Conservation (phyloP, 2,329 filamentous ascomycete species). For the Emergomyces orientalis region DNA sequence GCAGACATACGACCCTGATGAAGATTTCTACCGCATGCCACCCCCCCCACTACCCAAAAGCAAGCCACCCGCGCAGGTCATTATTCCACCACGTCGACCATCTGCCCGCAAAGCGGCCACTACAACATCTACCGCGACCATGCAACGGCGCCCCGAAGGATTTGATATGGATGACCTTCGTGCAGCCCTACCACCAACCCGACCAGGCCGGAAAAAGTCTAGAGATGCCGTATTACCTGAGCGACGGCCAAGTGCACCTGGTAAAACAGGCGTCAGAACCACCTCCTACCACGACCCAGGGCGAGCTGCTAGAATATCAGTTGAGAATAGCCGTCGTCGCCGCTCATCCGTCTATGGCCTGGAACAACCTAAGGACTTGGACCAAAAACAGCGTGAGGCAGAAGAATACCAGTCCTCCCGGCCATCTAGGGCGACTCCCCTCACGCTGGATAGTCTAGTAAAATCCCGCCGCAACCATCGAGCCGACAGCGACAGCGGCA, state of each 20-base stretch:
- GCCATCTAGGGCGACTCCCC: conserved; percentile 19
- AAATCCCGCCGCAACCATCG: conserved; percentile 25
- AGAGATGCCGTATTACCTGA: conserved; percentile 26
- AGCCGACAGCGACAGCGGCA: conserved; percentile 32
- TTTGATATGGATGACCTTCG: conserved; percentile 30
- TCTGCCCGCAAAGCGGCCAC: conserved; percentile 25
- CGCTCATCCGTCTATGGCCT: conserved; percentile 27
- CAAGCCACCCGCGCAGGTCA: conserved; percentile 26
- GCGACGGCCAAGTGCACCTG: conserved; percentile 24
- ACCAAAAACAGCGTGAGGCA: conserved; percentile 29
- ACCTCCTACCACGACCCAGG: conserved; percentile 27
- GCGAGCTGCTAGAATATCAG: conserved; percentile 25
- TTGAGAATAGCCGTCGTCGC: conserved; percentile 27
- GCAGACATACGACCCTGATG: conserved; percentile 23
- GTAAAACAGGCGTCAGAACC: conserved; percentile 22
- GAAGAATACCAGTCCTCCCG: conserved; percentile 35
- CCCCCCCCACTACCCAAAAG: conserved; percentile 26
- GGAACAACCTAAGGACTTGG: conserved; percentile 22
- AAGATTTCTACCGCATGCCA: conserved; percentile 37
- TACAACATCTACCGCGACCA: conserved; percentile 22
- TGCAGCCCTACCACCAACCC: conserved; percentile 22
- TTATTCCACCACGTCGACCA: conserved; percentile 22
- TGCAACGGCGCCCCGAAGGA: conserved; percentile 24
- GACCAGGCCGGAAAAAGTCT: conserved; percentile 24
- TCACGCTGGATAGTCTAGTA: conserved; percentile 29